phyloP scores from a whole-genome alignment of 257 asterid species.

The Leonotis leonurus region DNA sequence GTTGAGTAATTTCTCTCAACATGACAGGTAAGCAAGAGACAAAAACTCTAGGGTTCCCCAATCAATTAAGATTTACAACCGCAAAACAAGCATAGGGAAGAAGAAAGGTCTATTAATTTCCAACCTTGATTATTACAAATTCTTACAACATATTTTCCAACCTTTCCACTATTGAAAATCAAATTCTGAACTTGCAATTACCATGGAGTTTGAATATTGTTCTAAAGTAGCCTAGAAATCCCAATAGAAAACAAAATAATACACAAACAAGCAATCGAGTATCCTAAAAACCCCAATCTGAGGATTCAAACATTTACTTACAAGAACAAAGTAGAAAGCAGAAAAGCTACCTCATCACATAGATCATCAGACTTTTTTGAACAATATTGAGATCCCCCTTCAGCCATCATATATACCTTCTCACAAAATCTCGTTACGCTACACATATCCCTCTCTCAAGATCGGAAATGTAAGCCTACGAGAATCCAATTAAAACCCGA shows the following conservation, averaged over 20 bases:
- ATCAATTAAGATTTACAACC: too few species aligned
- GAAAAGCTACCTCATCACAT: slow-evolving; percentile 43
- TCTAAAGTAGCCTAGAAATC: background rate
- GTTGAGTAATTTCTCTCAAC: background rate
- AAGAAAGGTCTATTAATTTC: too few species aligned
- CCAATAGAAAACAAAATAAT: background rate
- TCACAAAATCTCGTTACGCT: slow-evolving; percentile 57
- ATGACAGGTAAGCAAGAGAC: too few species aligned
- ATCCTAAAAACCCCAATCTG: background rate
- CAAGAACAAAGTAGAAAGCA: background rate
- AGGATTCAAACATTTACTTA: background rate
- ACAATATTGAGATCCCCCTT: slow-evolving; percentile 77
- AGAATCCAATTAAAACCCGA: background rate
- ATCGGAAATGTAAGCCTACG: slow-evolving; percentile 20
- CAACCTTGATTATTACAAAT: background rate
- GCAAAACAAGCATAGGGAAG: too few species aligned
- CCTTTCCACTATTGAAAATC: background rate
- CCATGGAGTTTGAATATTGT: background rate
- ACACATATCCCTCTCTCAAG: slow-evolving; percentile 32
- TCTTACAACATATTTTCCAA: background rate
- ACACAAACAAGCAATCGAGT: background rate
- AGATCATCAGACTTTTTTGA: slow-evolving; percentile 73
- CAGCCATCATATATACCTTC: slow-evolving; percentile 48
- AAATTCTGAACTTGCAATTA: background rate
- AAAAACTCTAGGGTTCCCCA: too few species aligned